Base-by-base conservation (phyloP, 352 stramenopile genomes). In the Saprolegnia diclina region DNA sequence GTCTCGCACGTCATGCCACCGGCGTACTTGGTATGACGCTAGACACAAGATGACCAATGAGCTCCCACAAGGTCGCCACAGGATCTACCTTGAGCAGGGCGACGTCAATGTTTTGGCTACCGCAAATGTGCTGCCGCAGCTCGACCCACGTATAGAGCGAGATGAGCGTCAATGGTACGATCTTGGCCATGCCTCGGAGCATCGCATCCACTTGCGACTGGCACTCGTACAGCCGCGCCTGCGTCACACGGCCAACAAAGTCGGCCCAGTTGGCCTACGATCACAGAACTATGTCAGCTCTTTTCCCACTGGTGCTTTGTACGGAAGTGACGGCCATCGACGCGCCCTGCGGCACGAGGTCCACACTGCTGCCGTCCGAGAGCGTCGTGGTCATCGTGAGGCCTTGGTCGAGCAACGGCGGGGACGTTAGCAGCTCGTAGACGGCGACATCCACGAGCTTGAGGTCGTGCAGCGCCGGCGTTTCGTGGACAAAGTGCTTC, bases 401-500 rank as follows among this genome's bases (percentile, higher is more conserved):
- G 11, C 19, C 18, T 37, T 65, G 21, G n/a, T 72, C 65, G 22
- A 67, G 32, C 9, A 72, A 10, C 5, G 22, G 59, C 19, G 65
- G 24, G 19, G 55, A 37, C 6, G 55, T 45, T 38, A 63, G 48
- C 52, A 81, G 78, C 24, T 88, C 80, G 48, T 79, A 84, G 3
- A 85, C 55, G n/a, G 80, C 82, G 65, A 71, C 73, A 48, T 89
- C 82, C 26, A 92, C 77, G 53, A 77, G 80, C 37, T 90, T 79
- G 0, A 92, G 70, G 45, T 92, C 85, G 4, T 77, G 66, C 9
- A 85, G 73, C 16, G 75, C 63, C 4, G 90, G 68, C n/a, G 72
- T 88, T 59, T 92, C 82, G 44, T 89, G 86, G 35, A 91, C 85
- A 3, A 92, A 57, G 75, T 89, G 79, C 64, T 92, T 92, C 85